A percentile compares a stretch with the other conserved stretches of the same genome.
phyloP scores from a whole-genome alignment of 495 filamentous ascomycete species.

The Xylaria cubensis region DNA sequence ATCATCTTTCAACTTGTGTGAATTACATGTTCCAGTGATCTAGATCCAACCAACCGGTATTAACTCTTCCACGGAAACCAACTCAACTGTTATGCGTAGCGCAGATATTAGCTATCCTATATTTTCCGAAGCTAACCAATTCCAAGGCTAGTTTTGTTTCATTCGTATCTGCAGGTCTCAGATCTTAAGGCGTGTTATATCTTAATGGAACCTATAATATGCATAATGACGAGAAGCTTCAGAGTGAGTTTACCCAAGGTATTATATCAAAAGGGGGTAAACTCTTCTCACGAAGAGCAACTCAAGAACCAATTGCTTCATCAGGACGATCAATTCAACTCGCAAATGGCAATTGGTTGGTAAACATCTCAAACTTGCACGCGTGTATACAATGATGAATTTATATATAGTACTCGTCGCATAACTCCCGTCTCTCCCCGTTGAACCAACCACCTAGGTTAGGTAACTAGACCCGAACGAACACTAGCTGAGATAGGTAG shows the following conservation, averaged over 20 bases:
- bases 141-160: not conserved
- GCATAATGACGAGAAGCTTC: not conserved
- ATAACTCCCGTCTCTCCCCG: no score
- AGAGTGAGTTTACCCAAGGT: not conserved
- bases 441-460: no score
- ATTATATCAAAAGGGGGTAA: not conserved
- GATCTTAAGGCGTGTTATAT: not conserved
- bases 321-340: not conserved
- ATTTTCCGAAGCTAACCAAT: not conserved
- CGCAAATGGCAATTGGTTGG: no score
- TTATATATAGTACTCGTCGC: no score
- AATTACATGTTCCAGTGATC: not conserved
- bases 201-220: not conserved
- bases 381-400: no score
- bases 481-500: no score
- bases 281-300: no score
- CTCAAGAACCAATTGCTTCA: not conserved
- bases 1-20: not conserved
- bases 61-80: not conserved
- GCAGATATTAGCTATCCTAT: not conserved
- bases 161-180: not conserved
- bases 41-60: no score
- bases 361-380: no score
- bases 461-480: no score
- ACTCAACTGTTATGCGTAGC: not conserved